A percentile compares a stretch with the other conserved stretches of the same genome.
phyloP scores from a whole-genome alignment of 2,329 filamentous ascomycete species.

The Cercospora berteroae region DNA sequence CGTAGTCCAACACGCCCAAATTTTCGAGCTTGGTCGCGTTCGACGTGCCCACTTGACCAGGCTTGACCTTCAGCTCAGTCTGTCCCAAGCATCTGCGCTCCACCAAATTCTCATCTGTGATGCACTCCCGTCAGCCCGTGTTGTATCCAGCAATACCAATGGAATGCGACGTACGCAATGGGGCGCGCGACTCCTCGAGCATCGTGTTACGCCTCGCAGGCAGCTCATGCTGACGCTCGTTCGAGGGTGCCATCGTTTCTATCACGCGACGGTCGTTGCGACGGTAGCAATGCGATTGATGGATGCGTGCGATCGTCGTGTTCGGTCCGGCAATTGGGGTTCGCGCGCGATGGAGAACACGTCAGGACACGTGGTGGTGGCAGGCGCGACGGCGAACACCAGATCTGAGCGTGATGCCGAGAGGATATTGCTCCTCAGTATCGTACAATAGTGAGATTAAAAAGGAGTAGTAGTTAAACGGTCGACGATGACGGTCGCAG shows the following conservation, averaged over 20 bases:
- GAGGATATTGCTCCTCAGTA: background rate
- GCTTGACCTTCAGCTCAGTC: conserved; percentile 83
- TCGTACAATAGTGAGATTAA: background rate
- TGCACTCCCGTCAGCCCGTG: conserved; percentile 19
- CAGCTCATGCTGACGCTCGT: conserved; percentile 39
- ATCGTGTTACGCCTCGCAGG: conserved; percentile 65
- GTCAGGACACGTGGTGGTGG: background rate
- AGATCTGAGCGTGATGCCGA: background rate
- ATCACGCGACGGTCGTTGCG: background rate
- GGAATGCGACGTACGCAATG: conserved; percentile 56
- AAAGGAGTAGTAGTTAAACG: conserved; percentile 1
- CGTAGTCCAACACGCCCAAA: conserved; percentile 88
- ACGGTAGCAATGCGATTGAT: background rate
- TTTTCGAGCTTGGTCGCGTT: conserved; percentile 71
- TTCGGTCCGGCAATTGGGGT: background rate
- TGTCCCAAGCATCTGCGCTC: conserved; percentile 84
- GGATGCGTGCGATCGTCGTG: conserved; percentile 5
- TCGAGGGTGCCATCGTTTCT: conserved; percentile 7
- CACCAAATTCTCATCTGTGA: conserved; percentile 60
- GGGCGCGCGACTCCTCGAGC: conserved; percentile 60
- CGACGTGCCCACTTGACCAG: conserved; percentile 66
- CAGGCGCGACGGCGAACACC: background rate
- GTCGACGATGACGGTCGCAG: background rate
- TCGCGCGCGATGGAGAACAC: background rate
- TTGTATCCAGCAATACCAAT: background rate